Percentiles rank a stretch among this genome's conserved stretches.
phyloP scores from a whole-genome alignment of 352 stramenopile genomes.

The Phytophthora uliginosa region DNA sequence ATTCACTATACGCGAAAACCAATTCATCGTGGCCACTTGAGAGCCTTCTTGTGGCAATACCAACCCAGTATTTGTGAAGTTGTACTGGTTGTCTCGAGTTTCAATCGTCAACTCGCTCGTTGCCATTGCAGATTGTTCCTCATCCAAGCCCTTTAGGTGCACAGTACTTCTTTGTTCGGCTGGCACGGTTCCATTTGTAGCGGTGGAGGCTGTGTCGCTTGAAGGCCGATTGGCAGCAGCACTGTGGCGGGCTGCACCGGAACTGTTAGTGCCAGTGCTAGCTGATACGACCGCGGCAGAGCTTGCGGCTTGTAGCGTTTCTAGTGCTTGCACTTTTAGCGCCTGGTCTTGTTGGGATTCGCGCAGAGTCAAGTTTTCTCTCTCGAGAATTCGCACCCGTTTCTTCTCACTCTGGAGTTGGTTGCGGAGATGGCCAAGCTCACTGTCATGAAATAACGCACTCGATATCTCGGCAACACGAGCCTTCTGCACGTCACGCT shows the following conservation, averaged over 20 bases:
- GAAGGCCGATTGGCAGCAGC: not conserved
- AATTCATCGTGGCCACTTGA: constrained; percentile 10
- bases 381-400: constrained; percentile 66
- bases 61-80: constrained; percentile 18
- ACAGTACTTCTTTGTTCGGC: not conserved
- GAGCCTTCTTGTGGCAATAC: constrained; percentile 3
- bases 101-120: constrained; percentile 9
- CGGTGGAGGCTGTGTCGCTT: not conserved
- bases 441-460: constrained; percentile 57
- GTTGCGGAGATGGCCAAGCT: constrained; percentile 58
- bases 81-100: constrained; percentile 24
- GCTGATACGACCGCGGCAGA: not conserved
- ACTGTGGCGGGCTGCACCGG: not conserved
- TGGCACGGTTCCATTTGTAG: not conserved
- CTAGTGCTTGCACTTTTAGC: constrained; percentile 61
- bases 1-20: constrained; percentile 35
- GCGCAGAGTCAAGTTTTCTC: constrained; percentile 62
- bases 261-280: not conserved
- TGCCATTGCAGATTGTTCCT: constrained; percentile 5
- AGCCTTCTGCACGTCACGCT: constrained; percentile 60
- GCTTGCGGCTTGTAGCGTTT: constrained; percentile 41
- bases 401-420: constrained; percentile 74
- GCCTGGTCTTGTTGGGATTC: constrained; percentile 59
- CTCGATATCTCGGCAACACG: constrained; percentile 62
- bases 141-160: not conserved